phyloP scores from a whole-genome alignment of 345 rosid species.

The Conringia planisiliqua region DNA sequence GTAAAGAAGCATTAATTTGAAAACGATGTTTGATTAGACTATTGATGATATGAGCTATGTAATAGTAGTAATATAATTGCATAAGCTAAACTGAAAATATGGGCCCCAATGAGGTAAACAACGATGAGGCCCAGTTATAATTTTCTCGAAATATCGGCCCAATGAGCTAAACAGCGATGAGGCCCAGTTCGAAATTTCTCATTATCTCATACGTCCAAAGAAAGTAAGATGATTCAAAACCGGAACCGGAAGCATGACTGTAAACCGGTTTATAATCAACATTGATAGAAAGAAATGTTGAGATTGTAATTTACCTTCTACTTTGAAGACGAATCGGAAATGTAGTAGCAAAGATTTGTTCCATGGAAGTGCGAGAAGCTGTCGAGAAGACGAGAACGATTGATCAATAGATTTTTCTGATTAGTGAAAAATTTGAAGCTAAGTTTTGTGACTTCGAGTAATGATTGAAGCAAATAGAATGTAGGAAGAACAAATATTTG shows the following conservation, averaged over 20 bases:
- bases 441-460: neutral
- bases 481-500: too few relatives aligned
- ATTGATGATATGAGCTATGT: neutral
- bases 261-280: neutral
- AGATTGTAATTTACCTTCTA: neutral
- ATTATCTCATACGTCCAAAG: neutral
- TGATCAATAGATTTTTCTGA: neutral
- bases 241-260: neutral
- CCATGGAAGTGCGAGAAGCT: neutral
- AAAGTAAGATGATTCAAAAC: neutral
- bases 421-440: too few relatives aligned
- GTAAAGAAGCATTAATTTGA: neutral
- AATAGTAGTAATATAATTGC: neutral
- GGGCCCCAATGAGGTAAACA: conserved; percentile 2
- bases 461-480: neutral
- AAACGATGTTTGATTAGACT: neutral
- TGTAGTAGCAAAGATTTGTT: neutral
- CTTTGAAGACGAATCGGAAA: neutral
- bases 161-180: neutral
- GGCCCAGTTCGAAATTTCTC: conserved; percentile 9
- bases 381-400: neutral
- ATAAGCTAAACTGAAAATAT: neutral
- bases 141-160: conserved; percentile 1
- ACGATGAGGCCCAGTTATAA: neutral
- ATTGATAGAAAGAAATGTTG: neutral